These are phyloP conservation scores for Monilinia polystroma DNA, from an alignment of 2,329 filamentous ascomycete species.

Conservation along the genomic window DNA sequence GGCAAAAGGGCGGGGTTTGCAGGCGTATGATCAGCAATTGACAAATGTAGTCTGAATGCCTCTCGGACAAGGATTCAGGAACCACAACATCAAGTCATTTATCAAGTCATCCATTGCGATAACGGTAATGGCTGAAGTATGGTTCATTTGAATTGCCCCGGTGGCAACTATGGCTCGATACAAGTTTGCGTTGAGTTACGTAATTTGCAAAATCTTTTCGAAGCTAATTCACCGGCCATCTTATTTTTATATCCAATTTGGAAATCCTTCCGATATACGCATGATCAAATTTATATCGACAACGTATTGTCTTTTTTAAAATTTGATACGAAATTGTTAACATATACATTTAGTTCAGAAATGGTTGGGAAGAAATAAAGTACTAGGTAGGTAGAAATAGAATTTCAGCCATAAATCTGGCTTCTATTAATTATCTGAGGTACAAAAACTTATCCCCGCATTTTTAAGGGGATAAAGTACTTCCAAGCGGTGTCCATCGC, in stretches of 20 bases:
- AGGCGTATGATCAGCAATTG: too few species aligned
- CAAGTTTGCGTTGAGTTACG: constrained; percentile 12
- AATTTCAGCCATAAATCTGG: not conserved
- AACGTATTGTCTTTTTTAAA: not conserved
- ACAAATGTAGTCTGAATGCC: too few species aligned
- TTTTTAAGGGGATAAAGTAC: too few species aligned
- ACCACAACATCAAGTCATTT: not conserved
- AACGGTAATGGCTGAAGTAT: not conserved
- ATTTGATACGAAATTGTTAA: not conserved
- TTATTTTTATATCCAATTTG: constrained; percentile 8
- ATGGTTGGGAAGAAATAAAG: not conserved
- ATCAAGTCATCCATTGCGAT: not conserved
- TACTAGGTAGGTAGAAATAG: too few species aligned
- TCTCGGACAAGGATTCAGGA: too few species aligned
- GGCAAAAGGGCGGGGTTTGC: not conserved
- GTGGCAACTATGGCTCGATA: constrained; percentile 6
- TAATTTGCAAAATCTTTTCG: constrained; percentile 20
- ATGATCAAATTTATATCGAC: not conserved
- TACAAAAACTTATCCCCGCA: too few species aligned
- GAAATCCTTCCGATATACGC: not conserved
- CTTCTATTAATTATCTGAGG: not conserved
- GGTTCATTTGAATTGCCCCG: not conserved
- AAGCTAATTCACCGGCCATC: not conserved
- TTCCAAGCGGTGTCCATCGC: too few species aligned
- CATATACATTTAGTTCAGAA: not conserved